phyloP scores from a whole-genome alignment of 306 rosid species.

The Inga leiocalycina region DNA sequence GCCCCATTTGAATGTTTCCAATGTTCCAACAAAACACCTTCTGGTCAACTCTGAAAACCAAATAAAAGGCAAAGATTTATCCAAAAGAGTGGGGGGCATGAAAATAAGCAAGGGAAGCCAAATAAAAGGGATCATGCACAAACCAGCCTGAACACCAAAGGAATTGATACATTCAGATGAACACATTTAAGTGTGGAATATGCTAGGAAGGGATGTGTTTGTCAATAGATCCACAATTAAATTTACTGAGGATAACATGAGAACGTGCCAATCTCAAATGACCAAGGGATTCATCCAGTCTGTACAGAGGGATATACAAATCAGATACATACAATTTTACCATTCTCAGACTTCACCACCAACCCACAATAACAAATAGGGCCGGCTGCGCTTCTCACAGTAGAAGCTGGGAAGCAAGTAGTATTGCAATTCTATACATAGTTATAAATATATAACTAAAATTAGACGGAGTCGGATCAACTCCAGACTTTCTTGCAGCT shows the following conservation, averaged over 20 bases:
- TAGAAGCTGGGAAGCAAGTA: conserved; percentile 62
- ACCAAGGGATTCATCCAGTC: conserved; percentile 48
- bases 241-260: conserved; percentile 11
- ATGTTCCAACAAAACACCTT: too few species aligned
- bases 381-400: conserved; percentile 46
- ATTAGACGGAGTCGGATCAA: conserved; percentile 33
- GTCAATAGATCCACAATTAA: conserved; percentile 22
- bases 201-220: not conserved
- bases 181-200: not conserved
- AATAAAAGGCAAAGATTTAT: too few species aligned
- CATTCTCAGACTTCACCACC: conserved; percentile 67
- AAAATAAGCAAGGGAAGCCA: not conserved
- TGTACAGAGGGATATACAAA: conserved; percentile 86
- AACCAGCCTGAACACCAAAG: not conserved
- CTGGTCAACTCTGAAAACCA: too few species aligned
- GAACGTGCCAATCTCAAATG: conserved; percentile 41
- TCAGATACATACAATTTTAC: conserved; percentile 59
- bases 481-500: conserved; percentile 39
- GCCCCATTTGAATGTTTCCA: too few species aligned
- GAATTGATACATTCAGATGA: not conserved
- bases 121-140: too few species aligned
- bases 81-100: not conserved
- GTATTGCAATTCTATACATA: conserved; percentile 38
- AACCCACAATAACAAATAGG: conserved; percentile 60
- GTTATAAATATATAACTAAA: conserved; percentile 36